phyloP scores from a whole-genome alignment of 1,139 yeast genomes.

The Blastobotrys petasosporus region DNA sequence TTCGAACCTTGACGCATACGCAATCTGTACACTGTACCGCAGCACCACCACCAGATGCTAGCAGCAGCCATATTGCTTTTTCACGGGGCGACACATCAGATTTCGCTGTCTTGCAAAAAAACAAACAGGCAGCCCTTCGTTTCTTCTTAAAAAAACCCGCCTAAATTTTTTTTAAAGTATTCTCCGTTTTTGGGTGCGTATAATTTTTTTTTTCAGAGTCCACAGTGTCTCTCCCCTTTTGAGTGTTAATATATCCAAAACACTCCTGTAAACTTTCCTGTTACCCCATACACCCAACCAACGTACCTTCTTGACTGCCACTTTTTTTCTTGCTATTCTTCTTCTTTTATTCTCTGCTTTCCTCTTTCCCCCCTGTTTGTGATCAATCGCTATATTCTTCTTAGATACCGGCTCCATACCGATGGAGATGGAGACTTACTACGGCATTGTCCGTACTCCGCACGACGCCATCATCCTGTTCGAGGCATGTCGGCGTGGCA shows the following conservation, averaged over 20 bases:
- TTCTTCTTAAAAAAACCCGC: background rate
- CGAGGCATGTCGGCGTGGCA: constrained; percentile 55
- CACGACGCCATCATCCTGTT: constrained; percentile 58
- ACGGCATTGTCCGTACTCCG: constrained; percentile 51
- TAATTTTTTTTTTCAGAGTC: too few relatives aligned
- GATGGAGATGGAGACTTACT: constrained; percentile 50
- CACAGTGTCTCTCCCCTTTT: too few relatives aligned
- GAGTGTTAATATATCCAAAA: too few relatives aligned
- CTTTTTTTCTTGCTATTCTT: background rate
- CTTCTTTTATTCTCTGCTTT: background rate
- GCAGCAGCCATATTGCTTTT: too few relatives aligned
- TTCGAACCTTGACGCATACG: too few relatives aligned
- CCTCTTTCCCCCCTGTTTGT: background rate
- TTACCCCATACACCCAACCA: background rate
- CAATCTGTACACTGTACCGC: too few relatives aligned
- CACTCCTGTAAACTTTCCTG: too few relatives aligned
- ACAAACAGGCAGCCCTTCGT: background rate
- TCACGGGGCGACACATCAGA: too few relatives aligned
- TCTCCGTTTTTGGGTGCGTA: background rate
- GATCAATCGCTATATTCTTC: background rate
- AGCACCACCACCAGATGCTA: too few relatives aligned
- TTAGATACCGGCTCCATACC: background rate
- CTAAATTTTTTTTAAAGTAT: background rate
- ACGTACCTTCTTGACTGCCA: background rate
- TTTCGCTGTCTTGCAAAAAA: too few relatives aligned